Conservation (phyloP, 2,329 filamentous ascomycete genomes). For the Diatrype stigma region DNA sequence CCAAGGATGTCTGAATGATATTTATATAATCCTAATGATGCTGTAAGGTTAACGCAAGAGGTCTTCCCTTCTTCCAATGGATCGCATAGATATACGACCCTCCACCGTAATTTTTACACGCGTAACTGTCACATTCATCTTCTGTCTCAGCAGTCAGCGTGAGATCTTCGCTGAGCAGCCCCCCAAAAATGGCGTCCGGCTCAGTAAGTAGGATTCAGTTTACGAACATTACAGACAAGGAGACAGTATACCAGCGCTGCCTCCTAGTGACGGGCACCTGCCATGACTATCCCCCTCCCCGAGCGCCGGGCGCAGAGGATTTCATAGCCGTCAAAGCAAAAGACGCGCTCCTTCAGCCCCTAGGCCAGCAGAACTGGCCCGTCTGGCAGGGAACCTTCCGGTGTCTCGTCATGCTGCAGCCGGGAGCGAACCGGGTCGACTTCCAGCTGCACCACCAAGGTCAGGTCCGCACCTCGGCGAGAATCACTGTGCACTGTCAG, state of each 20-base stretch:
- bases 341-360: constrained; percentile 4
- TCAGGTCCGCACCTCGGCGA: neutral
- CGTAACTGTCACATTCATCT: neutral
- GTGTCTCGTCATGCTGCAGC: constrained; percentile 11
- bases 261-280: constrained; percentile 7
- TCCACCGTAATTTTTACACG: too few relatives aligned
- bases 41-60: too few relatives aligned
- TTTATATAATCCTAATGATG: too few relatives aligned
- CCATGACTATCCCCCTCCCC: neutral
- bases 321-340: constrained; percentile 6
- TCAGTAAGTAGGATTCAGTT: constrained; percentile 1
- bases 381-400: constrained; percentile 3
- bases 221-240: constrained; percentile 3
- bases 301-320: neutral
- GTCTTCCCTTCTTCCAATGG: too few relatives aligned
- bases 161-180: too few relatives aligned
- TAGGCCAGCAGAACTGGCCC: constrained; percentile 10
- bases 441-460: constrained; percentile 6
- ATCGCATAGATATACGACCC: too few relatives aligned
- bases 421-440: constrained; percentile 7
- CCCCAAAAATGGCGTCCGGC: constrained; percentile 2
- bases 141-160: neutral
- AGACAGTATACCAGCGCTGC: constrained; percentile 8
- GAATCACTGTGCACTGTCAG: constrained; percentile 42
- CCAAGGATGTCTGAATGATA: too few relatives aligned